Evolutionary conservation across 2,329 filamentous ascomycete species (phyloP).

Genomic region (Epichloe sibirici): DNA sequence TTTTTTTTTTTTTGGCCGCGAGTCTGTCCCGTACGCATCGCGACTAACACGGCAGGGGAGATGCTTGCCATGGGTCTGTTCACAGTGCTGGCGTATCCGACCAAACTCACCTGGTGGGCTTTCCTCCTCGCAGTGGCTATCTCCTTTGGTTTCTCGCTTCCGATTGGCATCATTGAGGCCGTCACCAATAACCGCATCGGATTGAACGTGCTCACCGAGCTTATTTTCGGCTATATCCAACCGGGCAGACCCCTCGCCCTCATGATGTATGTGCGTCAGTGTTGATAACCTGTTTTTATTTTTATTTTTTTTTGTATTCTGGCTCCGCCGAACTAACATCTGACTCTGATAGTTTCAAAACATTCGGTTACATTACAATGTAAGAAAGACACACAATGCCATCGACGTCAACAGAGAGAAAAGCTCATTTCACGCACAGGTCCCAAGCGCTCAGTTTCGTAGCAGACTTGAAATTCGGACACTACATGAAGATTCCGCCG

Average conservation of each 20-base stretch:
- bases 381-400: constrained; percentile 7
- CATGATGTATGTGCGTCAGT: constrained; percentile 44
- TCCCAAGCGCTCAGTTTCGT: constrained; percentile 53
- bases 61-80: constrained; percentile 42
- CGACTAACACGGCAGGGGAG: constrained; percentile 17
- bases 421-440: constrained; percentile 13
- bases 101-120: constrained; percentile 60
- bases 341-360: constrained; percentile 40
- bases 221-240: constrained; percentile 64
- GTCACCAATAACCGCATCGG: constrained; percentile 60
- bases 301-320: background rate
- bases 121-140: constrained; percentile 56
- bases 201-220: constrained; percentile 64
- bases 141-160: constrained; percentile 50
- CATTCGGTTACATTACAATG: constrained; percentile 51
- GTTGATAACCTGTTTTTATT: background rate
- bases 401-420: background rate
- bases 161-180: constrained; percentile 58
- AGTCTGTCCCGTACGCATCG: background rate
- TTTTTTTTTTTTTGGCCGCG: too few species aligned
- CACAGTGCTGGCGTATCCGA: constrained; percentile 48
- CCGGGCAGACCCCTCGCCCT: constrained; percentile 59
- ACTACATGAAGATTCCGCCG: constrained; percentile 62
- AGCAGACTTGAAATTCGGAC: constrained; percentile 56
- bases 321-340: background rate